phyloP scores from a whole-genome alignment of 331 rosid genomes.

The Malus hybrid region DNA sequence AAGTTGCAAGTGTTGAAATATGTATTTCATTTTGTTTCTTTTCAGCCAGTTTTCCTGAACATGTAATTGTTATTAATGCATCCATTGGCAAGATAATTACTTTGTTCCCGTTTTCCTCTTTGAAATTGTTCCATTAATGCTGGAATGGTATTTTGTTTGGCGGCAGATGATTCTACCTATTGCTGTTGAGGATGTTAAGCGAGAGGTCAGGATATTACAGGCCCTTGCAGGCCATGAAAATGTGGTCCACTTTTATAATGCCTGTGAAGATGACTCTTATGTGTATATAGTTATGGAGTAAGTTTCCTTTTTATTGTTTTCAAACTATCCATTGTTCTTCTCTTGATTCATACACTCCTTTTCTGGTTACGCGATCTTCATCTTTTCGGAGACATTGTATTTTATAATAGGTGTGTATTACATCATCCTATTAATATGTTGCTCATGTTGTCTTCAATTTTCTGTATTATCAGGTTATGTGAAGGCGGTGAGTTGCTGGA shows the following conservation, averaged over 20 bases:
- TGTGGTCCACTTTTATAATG: constrained; percentile 78
- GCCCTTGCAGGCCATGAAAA: constrained; percentile 94
- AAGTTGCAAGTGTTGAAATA: not conserved
- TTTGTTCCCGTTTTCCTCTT: not conserved
- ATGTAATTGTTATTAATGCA: not conserved
- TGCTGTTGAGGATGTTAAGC: constrained; percentile 97
- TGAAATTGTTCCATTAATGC: not conserved
- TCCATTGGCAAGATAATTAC: not conserved
- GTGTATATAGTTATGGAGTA: constrained; percentile 99
- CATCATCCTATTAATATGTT: not conserved
- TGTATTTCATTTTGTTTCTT: not conserved
- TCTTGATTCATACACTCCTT: constrained; percentile 1
- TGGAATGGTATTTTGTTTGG: constrained; percentile 25
- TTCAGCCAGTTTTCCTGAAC: not conserved
- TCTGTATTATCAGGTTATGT: constrained; percentile 58
- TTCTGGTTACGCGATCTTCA: constrained; percentile 1
- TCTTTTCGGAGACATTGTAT: constrained; percentile 11
- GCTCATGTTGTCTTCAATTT: not conserved
- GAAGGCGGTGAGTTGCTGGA: constrained; percentile 98
- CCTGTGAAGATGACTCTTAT: constrained; percentile 85
- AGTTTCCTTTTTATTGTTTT: constrained; percentile 23
- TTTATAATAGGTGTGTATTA: not conserved
- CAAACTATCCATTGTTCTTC: constrained; percentile 1
- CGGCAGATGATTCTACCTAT: constrained; percentile 97
- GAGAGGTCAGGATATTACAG: constrained; percentile 90